A percentile compares a stretch with the other conserved stretches of the same genome.
These are phyloP conservation scores for Sphagnum fallax DNA, from an alignment of 228 moss, liverwort and hornwort species.

Conservation along the genomic window DNA sequence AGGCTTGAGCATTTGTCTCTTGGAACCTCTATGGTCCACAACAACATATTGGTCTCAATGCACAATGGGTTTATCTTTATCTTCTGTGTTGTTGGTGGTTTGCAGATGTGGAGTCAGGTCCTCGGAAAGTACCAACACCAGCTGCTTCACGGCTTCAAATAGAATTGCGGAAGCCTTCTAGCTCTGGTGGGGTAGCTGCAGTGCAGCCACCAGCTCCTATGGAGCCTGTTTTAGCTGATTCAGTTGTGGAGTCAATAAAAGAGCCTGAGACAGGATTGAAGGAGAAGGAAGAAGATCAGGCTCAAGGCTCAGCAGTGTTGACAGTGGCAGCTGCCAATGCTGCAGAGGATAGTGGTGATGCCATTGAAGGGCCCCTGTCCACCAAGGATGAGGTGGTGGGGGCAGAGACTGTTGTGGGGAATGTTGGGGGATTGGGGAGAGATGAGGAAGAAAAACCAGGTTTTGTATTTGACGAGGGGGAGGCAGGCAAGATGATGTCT, in stretches of 20 bases:
- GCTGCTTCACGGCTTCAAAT: slow-evolving; percentile 84
- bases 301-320: slow-evolving; percentile 37
- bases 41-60: no score
- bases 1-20: no score
- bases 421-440: slow-evolving; percentile 71
- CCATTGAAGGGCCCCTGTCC: slow-evolving; percentile 75
- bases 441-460: slow-evolving; percentile 70
- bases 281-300: slow-evolving; percentile 36
- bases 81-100: neutral
- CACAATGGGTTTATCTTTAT: no score
- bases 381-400: slow-evolving; percentile 61
- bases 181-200: slow-evolving; percentile 41
- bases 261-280: slow-evolving; percentile 13
- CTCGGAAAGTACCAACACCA: slow-evolving; percentile 63
- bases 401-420: slow-evolving; percentile 61
- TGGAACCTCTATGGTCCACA: no score
- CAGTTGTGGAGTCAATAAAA: slow-evolving; percentile 49
- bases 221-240: slow-evolving; percentile 35
- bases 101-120: slow-evolving; percentile 72
- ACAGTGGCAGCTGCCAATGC: slow-evolving; percentile 9
- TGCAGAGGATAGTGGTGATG: slow-evolving; percentile 78
- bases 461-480: slow-evolving; percentile 96
- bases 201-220: slow-evolving; percentile 31
- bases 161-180: slow-evolving; percentile 82
- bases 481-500: slow-evolving; percentile 79